Conservation (phyloP, 2,329 filamentous ascomycete species). For the Trichophyton simii region DNA sequence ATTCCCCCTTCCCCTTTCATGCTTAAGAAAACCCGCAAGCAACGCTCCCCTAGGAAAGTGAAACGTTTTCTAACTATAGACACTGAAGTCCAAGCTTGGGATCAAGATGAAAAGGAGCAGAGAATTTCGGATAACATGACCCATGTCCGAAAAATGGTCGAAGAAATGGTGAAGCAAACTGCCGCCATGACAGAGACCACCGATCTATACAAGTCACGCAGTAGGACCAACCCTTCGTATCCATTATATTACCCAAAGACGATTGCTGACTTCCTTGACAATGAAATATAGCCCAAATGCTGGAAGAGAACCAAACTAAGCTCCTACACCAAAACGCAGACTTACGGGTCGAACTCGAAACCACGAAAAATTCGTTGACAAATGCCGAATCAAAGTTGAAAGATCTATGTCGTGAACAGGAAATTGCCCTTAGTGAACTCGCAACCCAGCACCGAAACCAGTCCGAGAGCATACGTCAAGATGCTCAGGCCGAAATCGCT, state of each 20-base stretch:
- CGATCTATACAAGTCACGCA: constrained; percentile 49
- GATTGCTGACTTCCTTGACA: not conserved
- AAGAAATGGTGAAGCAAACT: constrained; percentile 19
- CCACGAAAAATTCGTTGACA: constrained; percentile 41
- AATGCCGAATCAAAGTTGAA: constrained; percentile 39
- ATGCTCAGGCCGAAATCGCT: constrained; percentile 42
- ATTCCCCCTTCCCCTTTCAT: constrained; percentile 25
- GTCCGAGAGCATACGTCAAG: constrained; percentile 31
- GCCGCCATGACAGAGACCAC: not conserved
- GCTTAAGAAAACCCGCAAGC: constrained; percentile 5
- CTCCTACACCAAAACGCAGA: constrained; percentile 41
- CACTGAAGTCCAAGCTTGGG: constrained; percentile 66
- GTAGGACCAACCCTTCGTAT: constrained; percentile 37
- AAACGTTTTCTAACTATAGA: constrained; percentile 53
- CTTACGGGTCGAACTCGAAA: constrained; percentile 57
- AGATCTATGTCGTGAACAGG: constrained; percentile 40
- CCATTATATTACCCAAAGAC: not conserved
- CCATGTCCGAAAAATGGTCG: constrained; percentile 58
- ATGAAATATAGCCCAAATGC: constrained; percentile 38
- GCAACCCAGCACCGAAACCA: constrained; percentile 40
- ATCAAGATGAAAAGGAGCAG: constrained; percentile 50
- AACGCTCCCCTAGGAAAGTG: constrained; percentile 27
- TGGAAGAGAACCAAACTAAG: constrained; percentile 42
- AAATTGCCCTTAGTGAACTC: constrained; percentile 41
- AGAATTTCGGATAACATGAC: constrained; percentile 45